phyloP scores from a whole-genome alignment of 345 rosid species.

The Psidium guajava region DNA sequence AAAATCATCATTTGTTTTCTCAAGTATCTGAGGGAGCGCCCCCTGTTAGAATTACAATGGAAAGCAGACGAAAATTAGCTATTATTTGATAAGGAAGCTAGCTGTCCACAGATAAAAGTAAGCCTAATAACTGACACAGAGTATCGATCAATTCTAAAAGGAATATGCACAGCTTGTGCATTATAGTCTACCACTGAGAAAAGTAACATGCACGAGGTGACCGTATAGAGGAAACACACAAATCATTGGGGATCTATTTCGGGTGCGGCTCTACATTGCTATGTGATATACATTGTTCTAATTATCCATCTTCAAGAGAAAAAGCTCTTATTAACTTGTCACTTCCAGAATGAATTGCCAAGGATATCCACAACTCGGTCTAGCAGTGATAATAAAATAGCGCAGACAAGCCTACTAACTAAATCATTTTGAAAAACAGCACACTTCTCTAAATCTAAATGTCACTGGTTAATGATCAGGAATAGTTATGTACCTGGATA shows the following conservation, averaged over 20 bases:
- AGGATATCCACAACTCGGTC: not conserved
- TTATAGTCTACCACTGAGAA: not conserved
- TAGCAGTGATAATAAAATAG: not conserved
- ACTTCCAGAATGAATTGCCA: not conserved
- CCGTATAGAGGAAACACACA: not conserved
- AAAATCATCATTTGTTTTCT: slow-evolving; percentile 53
- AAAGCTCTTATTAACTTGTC: not conserved
- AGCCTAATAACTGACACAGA: not conserved
- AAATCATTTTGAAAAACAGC: not conserved
- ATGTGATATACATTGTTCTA: not conserved
- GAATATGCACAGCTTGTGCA: not conserved
- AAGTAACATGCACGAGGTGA: not conserved
- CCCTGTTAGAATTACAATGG: slow-evolving; percentile 22
- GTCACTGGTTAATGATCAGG: not conserved
- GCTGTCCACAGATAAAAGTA: not conserved
- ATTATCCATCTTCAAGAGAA: not conserved
- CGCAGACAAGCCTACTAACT: not conserved
- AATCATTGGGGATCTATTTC: not conserved
- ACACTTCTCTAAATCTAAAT: not conserved
- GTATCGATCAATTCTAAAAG: not conserved
- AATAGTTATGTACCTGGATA: slow-evolving; percentile 28
- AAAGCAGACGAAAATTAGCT: not conserved
- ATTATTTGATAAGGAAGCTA: not conserved
- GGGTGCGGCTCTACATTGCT: not conserved
- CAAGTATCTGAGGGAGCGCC: slow-evolving; percentile 54